Base-by-base conservation (phyloP, 768 basidiomycete genomes). In the Amanita pallidorosea region DNA sequence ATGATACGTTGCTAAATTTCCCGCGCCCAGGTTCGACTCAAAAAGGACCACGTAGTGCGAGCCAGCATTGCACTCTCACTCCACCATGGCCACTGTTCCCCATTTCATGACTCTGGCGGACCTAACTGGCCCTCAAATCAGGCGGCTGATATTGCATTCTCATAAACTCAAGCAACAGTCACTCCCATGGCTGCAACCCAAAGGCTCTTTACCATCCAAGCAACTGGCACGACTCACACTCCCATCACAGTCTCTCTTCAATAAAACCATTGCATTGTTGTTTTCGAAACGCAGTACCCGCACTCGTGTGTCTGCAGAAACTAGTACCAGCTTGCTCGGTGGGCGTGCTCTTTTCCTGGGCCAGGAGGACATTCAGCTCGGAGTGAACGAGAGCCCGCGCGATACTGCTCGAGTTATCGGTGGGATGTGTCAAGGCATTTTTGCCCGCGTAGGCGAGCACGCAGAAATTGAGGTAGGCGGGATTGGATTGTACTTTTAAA, bases 401-500 rank as follows among this genome's bases (percentile, higher is more conserved):
- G 96, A 99, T 68, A 81, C 88, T 0, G 85, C 90, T 11, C 76
- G 83, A 22, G 90, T 99, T 8, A 80, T 98, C 54, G 86, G 89
- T 2, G 88, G 89, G 4, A 96, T 98, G 94, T 88, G 85, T 52
- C 84, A 97, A 65, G 96, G 94, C 12, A 89, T 98, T 50, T 95
- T 98, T 70, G 95, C 96, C 22, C 85, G 96, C 42, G 94, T 99
- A 3, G 92, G 91, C 4, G 85, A 79, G 25, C 96, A 99, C 65
- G 73, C 75, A 1, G 96, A 99, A 63, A 85, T 98, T 45, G 94
- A 95, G 78, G 93, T 89, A 9, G 27, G 47, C 49, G 40, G 76
- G 63, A 3, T 23, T 17, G 17, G 41, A 34, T 4, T 17, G 49
- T 40, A 31, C 23, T 38, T 13, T 47, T 46, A 45, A 35, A 51